Evolutionary conservation across 768 basidiomycete genomes (phyloP), one percentile per base, ranked within the genome.

Genomic region (Leccinum disarticulatum): DNA sequence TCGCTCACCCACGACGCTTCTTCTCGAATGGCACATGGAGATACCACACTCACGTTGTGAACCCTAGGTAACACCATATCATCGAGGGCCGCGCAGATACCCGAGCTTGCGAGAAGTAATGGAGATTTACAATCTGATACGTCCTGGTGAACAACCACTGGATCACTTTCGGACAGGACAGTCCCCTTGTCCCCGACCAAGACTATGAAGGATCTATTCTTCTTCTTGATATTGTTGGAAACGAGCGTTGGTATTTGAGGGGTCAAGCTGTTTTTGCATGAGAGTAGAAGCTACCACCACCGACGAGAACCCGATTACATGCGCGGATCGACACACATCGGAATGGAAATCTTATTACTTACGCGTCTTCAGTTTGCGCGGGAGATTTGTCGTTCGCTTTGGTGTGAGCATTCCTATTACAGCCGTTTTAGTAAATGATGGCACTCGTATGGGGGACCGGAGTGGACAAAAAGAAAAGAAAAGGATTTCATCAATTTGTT

Each of bases 41-140:
- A 56, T 55, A 19, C 10, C 27, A 77, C 86, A 22, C 22, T 64
- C 66, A 90, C 92, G 85, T 95, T 9, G 94, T 95, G 70, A 99
- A 99, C 0, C 95, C 96, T 0, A 99, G 81, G 81, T 99, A 99
- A 67, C 95, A 97, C 97, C 97, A 99, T 61, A 98, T 76, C 2
- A 97, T 94, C 7, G 90, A 92, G 2, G 94, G 94, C 15, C 94
- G 81, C 4, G 93, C 90, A 22, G 92, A 94, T 2, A 94, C 87
- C 56, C 90, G 83, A 14, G 91, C 90, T 78, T 98, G 95, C 0
- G 94, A 94, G 17, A 99, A 73, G 74, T 91, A 98, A 74, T 99
- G 96, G 30, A 99, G 80, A 73, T 98, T 98, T 56, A 98, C 95
- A 53, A 96, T 85, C 87, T 94, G 67, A 58, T 58, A 7, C 17